Percentiles rank a stretch among this genome's conserved stretches.
Evolutionary conservation across 345 rosid species (phyloP).

Genomic region (Populus simonii): DNA sequence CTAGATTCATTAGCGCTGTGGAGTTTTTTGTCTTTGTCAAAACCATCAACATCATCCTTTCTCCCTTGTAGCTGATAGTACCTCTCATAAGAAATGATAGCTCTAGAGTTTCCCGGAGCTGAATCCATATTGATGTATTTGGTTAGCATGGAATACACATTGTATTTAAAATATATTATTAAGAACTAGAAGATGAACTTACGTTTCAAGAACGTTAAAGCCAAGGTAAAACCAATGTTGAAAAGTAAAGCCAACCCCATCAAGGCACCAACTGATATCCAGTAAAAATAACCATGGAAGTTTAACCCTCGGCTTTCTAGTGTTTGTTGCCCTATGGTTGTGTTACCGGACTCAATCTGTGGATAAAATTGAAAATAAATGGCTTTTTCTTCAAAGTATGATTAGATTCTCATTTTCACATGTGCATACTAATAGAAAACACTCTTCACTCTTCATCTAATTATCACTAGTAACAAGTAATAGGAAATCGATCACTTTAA

Average conservation of each 20-base stretch:
- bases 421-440: too few relatives aligned
- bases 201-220: slow-evolving; percentile 69
- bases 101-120: slow-evolving; percentile 71
- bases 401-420: neutral
- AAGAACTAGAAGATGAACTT: slow-evolving; percentile 18
- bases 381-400: neutral
- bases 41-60: slow-evolving; percentile 17
- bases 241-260: slow-evolving; percentile 51
- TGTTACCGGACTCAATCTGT: slow-evolving; percentile 38
- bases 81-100: slow-evolving; percentile 62
- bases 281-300: slow-evolving; percentile 46
- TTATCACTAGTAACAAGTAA: too few relatives aligned
- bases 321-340: slow-evolving; percentile 50
- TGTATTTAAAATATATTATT: too few relatives aligned
- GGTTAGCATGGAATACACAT: neutral
- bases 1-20: neutral
- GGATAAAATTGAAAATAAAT: neutral
- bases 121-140: slow-evolving; percentile 13
- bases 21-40: neutral
- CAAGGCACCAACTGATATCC: slow-evolving; percentile 66
- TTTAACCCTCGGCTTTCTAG: slow-evolving; percentile 63
- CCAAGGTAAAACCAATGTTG: slow-evolving; percentile 59
- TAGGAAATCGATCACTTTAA: too few relatives aligned
- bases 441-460: too few relatives aligned
- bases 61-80: slow-evolving; percentile 45